These are phyloP conservation scores for Diaporthe velutina DNA, from an alignment of 2,329 filamentous ascomycete genomes.

Conservation along the genomic window DNA sequence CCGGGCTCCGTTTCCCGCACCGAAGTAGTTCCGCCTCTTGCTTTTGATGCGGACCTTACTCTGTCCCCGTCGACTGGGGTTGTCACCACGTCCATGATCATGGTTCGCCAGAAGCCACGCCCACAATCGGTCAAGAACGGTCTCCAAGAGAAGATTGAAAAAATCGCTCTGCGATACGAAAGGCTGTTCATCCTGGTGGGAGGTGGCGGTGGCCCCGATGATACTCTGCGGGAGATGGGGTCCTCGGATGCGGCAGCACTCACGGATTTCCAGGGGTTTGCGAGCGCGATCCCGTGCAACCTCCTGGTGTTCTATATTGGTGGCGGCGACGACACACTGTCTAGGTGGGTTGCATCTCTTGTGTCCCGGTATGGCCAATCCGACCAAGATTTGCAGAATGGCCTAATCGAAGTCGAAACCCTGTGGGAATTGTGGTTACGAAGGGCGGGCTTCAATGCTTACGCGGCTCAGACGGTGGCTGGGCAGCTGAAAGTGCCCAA, in stretches of 20 bases:
- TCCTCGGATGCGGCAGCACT: slow-evolving; percentile 59
- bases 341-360: slow-evolving; percentile 66
- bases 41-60: slow-evolving; percentile 78
- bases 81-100: slow-evolving; percentile 78
- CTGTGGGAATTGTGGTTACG: slow-evolving; percentile 77
- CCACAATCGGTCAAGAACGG: slow-evolving; percentile 62
- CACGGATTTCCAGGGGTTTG: slow-evolving; percentile 64
- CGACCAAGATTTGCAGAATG: slow-evolving; percentile 42
- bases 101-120: slow-evolving; percentile 78
- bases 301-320: slow-evolving; percentile 61
- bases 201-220: slow-evolving; percentile 62
- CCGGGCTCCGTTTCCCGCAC: slow-evolving; percentile 41
- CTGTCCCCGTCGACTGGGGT: slow-evolving; percentile 78
- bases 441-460: slow-evolving; percentile 76
- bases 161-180: slow-evolving; percentile 73
- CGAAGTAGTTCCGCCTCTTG: slow-evolving; percentile 52
- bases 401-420: slow-evolving; percentile 69
- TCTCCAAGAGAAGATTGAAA: slow-evolving; percentile 68
- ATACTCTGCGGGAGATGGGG: slow-evolving; percentile 54
- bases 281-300: slow-evolving; percentile 53
- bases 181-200: slow-evolving; percentile 74
- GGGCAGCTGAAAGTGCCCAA: slow-evolving; percentile 56
- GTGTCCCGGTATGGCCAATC: slow-evolving; percentile 61
- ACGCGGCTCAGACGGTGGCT: slow-evolving; percentile 76
- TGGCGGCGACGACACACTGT: slow-evolving; percentile 63